Conservation (phyloP, 768 basidiomycete species). For the Lactarius hatsudake region DNA sequence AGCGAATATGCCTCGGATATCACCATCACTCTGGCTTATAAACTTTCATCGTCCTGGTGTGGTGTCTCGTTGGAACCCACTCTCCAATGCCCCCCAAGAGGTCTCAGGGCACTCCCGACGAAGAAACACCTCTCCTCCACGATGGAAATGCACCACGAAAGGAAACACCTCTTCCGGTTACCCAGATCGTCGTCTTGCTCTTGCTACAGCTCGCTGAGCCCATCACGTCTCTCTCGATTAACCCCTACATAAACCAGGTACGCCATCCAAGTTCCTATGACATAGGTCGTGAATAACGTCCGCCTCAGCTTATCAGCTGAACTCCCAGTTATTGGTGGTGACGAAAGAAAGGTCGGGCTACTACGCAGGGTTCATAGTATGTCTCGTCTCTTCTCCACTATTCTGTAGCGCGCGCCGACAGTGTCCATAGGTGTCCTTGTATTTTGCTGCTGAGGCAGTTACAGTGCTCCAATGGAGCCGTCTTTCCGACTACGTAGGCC, state of each 20-base stretch:
- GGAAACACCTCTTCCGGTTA: background rate
- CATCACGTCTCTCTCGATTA: background rate
- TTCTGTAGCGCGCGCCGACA: background rate
- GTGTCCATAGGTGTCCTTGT: conserved; percentile 42
- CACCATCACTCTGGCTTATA: conserved; percentile 18
- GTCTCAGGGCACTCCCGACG: background rate
- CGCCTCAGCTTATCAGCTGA: conserved; percentile 41
- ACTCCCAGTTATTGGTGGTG: conserved; percentile 43
- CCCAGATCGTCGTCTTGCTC: background rate
- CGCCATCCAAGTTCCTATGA: conserved; percentile 4
- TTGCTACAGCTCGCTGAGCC: background rate
- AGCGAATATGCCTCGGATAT: conserved; percentile 6
- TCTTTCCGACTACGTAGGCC: conserved; percentile 46
- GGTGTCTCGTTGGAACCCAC: conserved; percentile 19
- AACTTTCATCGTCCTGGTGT: conserved; percentile 27
- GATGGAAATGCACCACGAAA: background rate
- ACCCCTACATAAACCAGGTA: conserved; percentile 51
- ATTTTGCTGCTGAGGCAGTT: conserved; percentile 45
- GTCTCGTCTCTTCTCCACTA: conserved; percentile 26
- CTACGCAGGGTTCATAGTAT: conserved; percentile 48
- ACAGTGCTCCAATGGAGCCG: conserved; percentile 48
- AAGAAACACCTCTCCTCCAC: background rate
- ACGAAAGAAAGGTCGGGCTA: conserved; percentile 48
- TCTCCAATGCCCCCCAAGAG: conserved; percentile 35
- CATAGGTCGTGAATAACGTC: background rate